Conservation (phyloP, 345 rosid genomes). For the Pistacia atlantica region DNA sequence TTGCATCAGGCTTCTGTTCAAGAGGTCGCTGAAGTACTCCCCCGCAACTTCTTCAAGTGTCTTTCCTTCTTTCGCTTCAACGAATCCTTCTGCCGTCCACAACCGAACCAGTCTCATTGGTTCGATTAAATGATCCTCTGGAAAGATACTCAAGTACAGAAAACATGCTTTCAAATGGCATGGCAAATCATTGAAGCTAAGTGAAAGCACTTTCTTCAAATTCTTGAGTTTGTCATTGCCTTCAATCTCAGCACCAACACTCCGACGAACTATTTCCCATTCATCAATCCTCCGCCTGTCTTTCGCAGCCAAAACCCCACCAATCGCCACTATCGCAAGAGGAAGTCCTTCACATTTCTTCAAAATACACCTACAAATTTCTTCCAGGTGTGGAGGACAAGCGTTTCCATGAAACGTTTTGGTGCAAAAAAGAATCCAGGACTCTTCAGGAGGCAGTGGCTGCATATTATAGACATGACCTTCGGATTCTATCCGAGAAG, state of each 20-base stretch:
- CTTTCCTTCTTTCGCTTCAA: conserved; percentile 40
- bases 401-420: conserved; percentile 32
- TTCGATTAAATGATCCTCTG: conserved; percentile 35
- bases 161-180: conserved; percentile 44
- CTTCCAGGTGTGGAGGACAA: conserved; percentile 38
- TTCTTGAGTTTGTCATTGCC: conserved; percentile 31
- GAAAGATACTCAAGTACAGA: conserved; percentile 45
- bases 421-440: conserved; percentile 38
- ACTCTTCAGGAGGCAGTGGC: conserved; percentile 30
- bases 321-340: conserved; percentile 49
- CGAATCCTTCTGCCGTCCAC: conserved; percentile 51
- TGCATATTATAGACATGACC: conserved; percentile 30
- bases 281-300: conserved; percentile 30
- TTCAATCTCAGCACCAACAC: conserved; percentile 38
- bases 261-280: conserved; percentile 38
- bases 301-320: conserved; percentile 43
- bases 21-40: conserved; percentile 44
- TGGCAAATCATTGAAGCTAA: conserved; percentile 49
- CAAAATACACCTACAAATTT: conserved; percentile 27
- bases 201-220: conserved; percentile 34
- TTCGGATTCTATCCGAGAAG: conserved; percentile 26
- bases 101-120: conserved; percentile 31
- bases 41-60: conserved; percentile 45
- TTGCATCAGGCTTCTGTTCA: conserved; percentile 42
- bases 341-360: conserved; percentile 45